These are phyloP conservation scores for Rosa persica DNA, from an alignment of 306 rosid species.

Conservation along the genomic window DNA sequence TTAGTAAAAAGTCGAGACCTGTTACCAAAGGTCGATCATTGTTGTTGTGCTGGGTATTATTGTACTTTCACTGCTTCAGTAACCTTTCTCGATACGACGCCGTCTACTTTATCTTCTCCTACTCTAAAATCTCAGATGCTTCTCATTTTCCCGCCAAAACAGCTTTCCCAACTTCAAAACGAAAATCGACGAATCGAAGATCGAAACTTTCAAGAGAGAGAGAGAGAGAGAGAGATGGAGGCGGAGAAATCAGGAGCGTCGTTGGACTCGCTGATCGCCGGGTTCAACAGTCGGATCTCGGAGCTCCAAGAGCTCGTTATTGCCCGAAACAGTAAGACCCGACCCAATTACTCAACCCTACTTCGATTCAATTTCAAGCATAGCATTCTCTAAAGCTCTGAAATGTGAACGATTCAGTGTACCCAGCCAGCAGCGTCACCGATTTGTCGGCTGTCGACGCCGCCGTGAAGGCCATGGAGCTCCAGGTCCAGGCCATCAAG, in stretches of 20 bases:
- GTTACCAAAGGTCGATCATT: too few relatives aligned
- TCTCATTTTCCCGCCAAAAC: too few relatives aligned
- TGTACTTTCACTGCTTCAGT: too few relatives aligned
- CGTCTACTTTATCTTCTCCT: too few relatives aligned
- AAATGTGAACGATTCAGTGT: constrained; percentile 44
- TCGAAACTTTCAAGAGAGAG: constrained; percentile 2
- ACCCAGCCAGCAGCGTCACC: constrained; percentile 67
- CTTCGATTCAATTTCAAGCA: background rate
- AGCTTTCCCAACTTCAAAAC: background rate
- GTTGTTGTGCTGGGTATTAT: too few relatives aligned
- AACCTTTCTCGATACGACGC: too few relatives aligned
- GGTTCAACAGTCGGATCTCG: constrained; percentile 65
- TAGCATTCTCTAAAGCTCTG: background rate
- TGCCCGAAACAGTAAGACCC: constrained; percentile 67
- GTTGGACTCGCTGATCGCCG: constrained; percentile 55
- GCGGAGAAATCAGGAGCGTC: constrained; percentile 56
- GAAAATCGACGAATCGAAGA: background rate
- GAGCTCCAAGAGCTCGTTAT: constrained; percentile 89
- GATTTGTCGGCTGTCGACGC: constrained; percentile 78
- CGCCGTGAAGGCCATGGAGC: constrained; percentile 71
- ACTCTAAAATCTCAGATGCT: too few relatives aligned
- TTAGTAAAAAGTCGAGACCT: too few relatives aligned
- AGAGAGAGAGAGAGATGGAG: constrained; percentile 43
- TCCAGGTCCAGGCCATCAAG: constrained; percentile 83
- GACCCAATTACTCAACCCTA: background rate